Percentiles rank a stretch among this genome's conserved stretches.
Conservation (phyloP, 371 early-diverging fungal genomes). For the Fennellomyces sp. region DNA sequence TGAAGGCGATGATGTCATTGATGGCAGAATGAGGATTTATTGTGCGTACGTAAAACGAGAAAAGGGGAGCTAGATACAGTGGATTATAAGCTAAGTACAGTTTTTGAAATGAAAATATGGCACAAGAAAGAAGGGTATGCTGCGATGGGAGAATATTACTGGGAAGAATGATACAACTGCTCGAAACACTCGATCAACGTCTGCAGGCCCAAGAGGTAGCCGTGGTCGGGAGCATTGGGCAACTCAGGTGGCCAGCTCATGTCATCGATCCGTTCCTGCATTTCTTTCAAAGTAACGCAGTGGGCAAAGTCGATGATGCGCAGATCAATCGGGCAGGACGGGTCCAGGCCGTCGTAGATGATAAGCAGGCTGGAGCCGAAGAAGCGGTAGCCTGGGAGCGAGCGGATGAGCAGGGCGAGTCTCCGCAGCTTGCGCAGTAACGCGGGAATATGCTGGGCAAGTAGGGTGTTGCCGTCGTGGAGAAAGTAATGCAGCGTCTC, state of each 20-base stretch:
- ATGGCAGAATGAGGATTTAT: too few species aligned
- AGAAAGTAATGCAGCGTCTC: constrained; percentile 76
- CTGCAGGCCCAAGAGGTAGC: constrained; percentile 68
- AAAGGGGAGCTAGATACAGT: too few species aligned
- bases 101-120: too few species aligned
- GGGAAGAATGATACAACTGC: constrained; percentile 31
- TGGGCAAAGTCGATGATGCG: constrained; percentile 95
- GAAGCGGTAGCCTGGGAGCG: constrained; percentile 84
- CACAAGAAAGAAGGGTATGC: neutral
- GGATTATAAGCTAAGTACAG: too few species aligned
- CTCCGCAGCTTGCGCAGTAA: constrained; percentile 71
- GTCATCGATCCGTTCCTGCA: constrained; percentile 13
- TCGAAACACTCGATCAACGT: constrained; percentile 66
- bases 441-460: constrained; percentile 74
- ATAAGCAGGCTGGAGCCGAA: constrained; percentile 84
- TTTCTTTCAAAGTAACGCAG: constrained; percentile 48
- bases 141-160: neutral
- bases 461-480: constrained; percentile 70
- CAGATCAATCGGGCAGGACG: constrained; percentile 52
- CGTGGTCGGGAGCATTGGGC: constrained; percentile 64
- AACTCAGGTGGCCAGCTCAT: constrained; percentile 66
- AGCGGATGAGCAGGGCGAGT: constrained; percentile 69
- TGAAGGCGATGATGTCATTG: too few species aligned
- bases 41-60: too few species aligned
- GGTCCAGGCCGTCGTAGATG: constrained; percentile 30